phyloP scores from a whole-genome alignment of 2,329 filamentous ascomycete genomes.

The Rutstroemia sp. region DNA sequence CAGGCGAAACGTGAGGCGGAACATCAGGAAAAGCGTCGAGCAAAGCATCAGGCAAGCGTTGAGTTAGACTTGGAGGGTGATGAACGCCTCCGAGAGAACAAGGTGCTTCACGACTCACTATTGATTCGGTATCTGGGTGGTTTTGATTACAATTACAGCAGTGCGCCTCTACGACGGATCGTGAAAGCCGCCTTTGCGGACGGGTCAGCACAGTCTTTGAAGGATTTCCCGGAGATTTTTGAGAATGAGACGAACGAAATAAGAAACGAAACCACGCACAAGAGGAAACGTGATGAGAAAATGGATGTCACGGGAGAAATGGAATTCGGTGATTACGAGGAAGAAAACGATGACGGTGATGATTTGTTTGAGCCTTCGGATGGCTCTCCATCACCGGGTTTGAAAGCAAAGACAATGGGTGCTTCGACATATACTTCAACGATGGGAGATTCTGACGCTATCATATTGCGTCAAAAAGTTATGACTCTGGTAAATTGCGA shows the following conservation, averaged over 20 bases:
- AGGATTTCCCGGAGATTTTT: constrained; percentile 60
- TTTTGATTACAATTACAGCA: constrained; percentile 14
- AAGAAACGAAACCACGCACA: constrained; percentile 35
- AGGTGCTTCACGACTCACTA: constrained; percentile 46
- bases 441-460: constrained; percentile 25
- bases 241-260: constrained; percentile 51
- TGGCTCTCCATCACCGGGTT: neutral
- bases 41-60: constrained; percentile 3
- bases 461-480: constrained; percentile 25
- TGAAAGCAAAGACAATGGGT: neutral
- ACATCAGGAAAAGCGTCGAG: no score
- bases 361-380: neutral
- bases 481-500: constrained; percentile 21
- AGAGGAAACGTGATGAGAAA: constrained; percentile 39
- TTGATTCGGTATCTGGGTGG: constrained; percentile 44
- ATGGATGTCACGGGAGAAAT: constrained; percentile 15
- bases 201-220: constrained; percentile 45
- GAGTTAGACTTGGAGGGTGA: constrained; percentile 25
- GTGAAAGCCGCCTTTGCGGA: constrained; percentile 62
- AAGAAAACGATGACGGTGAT: constrained; percentile 26
- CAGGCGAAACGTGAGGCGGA: neutral
- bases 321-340: constrained; percentile 42
- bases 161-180: constrained; percentile 35
- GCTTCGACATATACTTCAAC: constrained; percentile 8
- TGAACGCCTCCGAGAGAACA: constrained; percentile 16